phyloP scores from a whole-genome alignment of 1,284 basidiomycete genomes.

The Psilocybe mexicana region DNA sequence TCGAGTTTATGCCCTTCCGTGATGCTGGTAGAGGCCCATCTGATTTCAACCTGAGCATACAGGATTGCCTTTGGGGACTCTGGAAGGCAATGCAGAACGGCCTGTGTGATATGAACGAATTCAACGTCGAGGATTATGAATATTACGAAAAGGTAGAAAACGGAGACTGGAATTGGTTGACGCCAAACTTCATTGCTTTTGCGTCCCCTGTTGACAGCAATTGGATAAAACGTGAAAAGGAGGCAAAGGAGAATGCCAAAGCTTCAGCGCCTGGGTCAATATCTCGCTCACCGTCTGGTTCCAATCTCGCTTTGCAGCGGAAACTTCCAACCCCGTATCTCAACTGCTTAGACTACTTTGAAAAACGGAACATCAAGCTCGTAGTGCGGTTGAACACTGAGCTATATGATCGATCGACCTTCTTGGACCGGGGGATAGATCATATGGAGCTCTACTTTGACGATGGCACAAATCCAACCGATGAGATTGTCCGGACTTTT shows the following conservation, averaged over 20 bases:
- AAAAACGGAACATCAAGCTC: conserved; percentile 84
- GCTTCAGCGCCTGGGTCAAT: conserved; percentile 22
- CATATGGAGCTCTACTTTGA: conserved; percentile 96
- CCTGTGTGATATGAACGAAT: conserved; percentile 90
- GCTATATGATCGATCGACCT: conserved; percentile 87
- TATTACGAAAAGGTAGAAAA: conserved; percentile 95
- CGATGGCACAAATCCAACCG: conserved; percentile 96
- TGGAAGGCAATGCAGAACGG: conserved; percentile 92
- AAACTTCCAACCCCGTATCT: conserved; percentile 78
- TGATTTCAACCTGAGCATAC: conserved; percentile 91
- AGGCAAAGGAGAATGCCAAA: conserved; percentile 45
- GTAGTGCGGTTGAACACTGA: conserved; percentile 95
- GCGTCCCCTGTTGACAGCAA: conserved; percentile 87
- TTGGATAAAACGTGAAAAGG: conserved; percentile 74
- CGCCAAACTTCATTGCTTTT: conserved; percentile 92
- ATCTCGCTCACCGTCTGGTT: conserved; percentile 31
- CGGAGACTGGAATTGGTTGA: conserved; percentile 98
- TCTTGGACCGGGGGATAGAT: conserved; percentile 85
- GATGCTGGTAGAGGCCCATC: conserved; percentile 94
- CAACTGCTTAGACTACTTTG: conserved; percentile 92
- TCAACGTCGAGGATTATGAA: conserved; percentile 89
- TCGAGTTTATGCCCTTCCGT: conserved; percentile 94
- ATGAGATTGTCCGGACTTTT: conserved; percentile 91
- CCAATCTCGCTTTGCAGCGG: conserved; percentile 65
- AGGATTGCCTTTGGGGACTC: conserved; percentile 94